These are phyloP conservation scores for Phytophthora ramorum DNA, from an alignment of 352 stramenopile species.

Conservation along the genomic window DNA sequence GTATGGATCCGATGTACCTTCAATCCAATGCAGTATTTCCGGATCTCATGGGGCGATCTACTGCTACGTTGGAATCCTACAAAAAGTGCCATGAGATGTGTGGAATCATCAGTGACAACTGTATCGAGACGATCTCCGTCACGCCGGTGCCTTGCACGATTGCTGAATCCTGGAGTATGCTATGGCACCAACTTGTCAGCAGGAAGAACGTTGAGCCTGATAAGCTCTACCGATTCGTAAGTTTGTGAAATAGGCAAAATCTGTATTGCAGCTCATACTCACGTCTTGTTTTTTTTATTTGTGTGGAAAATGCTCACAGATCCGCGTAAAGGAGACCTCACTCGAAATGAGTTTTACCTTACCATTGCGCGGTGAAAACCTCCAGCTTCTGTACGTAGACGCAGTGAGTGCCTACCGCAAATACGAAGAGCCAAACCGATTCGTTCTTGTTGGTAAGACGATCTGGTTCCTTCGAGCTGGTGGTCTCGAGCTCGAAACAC, in stretches of 20 bases:
- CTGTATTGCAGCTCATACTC: not conserved
- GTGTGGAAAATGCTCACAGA: conserved; percentile 2
- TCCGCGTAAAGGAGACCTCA: conserved; percentile 2
- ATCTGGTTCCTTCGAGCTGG: conserved; percentile 10
- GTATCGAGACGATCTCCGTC: conserved; percentile 21
- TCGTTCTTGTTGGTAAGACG: conserved; percentile 21
- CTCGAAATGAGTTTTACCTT: conserved; percentile 28
- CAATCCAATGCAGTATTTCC: conserved; percentile 9
- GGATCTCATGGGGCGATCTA: not conserved
- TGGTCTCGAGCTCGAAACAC: conserved; percentile 11
- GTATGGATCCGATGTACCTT: conserved; percentile 1
- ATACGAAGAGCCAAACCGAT: conserved; percentile 14
- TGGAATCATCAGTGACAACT: not conserved
- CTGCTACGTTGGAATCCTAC: not conserved
- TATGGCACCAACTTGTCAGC: conserved; percentile 19
- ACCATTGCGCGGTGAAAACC: conserved; percentile 2
- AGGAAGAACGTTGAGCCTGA: conserved; percentile 17
- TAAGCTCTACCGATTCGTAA: conserved; percentile 19
- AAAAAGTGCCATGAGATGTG: conserved; percentile 3
- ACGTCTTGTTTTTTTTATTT: not conserved
- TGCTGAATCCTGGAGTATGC: not conserved
- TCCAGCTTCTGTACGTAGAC: conserved; percentile 9
- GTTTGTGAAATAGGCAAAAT: conserved; percentile 1
- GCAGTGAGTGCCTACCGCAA: conserved; percentile 19
- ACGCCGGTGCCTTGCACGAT: conserved; percentile 14